These are phyloP conservation scores for Aspergillus eucalypticola DNA, from an alignment of 2,329 filamentous ascomycete species.

Conservation along the genomic window DNA sequence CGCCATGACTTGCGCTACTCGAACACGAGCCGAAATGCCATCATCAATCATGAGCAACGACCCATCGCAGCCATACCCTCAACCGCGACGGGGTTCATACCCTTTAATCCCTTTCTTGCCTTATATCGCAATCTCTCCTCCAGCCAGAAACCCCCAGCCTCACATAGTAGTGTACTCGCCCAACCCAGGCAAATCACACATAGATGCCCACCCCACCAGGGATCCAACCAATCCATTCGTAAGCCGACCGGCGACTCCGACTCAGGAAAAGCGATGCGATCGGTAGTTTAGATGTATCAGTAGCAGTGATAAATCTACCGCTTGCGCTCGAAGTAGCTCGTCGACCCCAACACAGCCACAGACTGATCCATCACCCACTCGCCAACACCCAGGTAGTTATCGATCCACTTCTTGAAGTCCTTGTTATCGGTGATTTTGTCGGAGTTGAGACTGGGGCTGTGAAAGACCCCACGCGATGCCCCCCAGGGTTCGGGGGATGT, in stretches of 20 bases:
- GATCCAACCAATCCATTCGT: background rate
- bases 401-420: slow-evolving; percentile 82
- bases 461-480: slow-evolving; percentile 33
- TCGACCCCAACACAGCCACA: slow-evolving; percentile 84
- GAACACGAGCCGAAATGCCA: slow-evolving; percentile 5
- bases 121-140: background rate
- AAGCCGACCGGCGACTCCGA: background rate
- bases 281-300: background rate
- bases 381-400: slow-evolving; percentile 89
- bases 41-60: slow-evolving; percentile 20
- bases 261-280: background rate
- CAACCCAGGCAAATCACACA: background rate
- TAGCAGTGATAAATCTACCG: slow-evolving; percentile 54
- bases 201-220: background rate
- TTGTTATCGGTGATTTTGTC: slow-evolving; percentile 82
- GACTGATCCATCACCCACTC: slow-evolving; percentile 99
- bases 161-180: background rate
- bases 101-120: background rate
- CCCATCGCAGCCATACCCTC: background rate
- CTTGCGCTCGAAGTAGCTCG: slow-evolving; percentile 87
- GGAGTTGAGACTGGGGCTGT: slow-evolving; percentile 74
- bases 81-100: background rate
- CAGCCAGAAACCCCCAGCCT: background rate
- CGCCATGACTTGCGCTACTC: slow-evolving; percentile 19
- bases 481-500: slow-evolving; percentile 18